These are phyloP conservation scores for Penicillium riverlandense DNA, from an alignment of 495 filamentous ascomycete species.

Conservation along the genomic window DNA sequence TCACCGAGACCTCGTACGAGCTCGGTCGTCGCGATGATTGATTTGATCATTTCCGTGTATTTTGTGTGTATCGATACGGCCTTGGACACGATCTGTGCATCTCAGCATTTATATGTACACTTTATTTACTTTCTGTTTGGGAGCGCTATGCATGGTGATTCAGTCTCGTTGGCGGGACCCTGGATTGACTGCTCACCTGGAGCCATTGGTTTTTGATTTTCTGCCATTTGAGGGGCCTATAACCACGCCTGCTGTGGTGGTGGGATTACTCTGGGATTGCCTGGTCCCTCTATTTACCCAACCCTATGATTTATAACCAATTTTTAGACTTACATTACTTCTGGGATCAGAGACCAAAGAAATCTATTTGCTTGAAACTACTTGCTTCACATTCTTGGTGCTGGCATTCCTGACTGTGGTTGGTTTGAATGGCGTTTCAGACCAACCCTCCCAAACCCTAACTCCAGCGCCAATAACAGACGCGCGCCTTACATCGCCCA, in stretches of 20 bases:
- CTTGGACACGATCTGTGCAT: conserved; percentile 21
- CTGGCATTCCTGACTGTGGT: too few relatives aligned
- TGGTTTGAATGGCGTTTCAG: too few relatives aligned
- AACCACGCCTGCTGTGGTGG: too few relatives aligned
- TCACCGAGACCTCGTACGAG: conserved; percentile 37
- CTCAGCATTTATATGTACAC: conserved; percentile 20
- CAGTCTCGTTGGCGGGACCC: conserved; percentile 17
- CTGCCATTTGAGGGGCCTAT: background rate
- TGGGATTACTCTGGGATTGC: too few relatives aligned
- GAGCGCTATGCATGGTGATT: conserved; percentile 24
- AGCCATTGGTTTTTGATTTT: conserved; percentile 9
- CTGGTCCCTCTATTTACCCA: too few relatives aligned
- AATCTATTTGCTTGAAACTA: too few relatives aligned
- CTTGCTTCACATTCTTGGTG: too few relatives aligned
- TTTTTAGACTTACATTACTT: too few relatives aligned
- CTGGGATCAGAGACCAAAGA: too few relatives aligned
- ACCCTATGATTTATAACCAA: too few relatives aligned
- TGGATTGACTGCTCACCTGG: conserved; percentile 18
- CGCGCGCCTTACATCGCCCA: background rate
- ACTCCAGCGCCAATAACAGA: too few relatives aligned
- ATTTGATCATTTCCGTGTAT: conserved; percentile 10
- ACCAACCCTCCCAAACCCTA: too few relatives aligned
- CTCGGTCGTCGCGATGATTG: conserved; percentile 34
- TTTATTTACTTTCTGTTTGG: conserved; percentile 10
- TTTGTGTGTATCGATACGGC: conserved; percentile 20